Evolutionary conservation across 345 rosid species (phyloP).

Genomic region (Excoecaria agallocha): DNA sequence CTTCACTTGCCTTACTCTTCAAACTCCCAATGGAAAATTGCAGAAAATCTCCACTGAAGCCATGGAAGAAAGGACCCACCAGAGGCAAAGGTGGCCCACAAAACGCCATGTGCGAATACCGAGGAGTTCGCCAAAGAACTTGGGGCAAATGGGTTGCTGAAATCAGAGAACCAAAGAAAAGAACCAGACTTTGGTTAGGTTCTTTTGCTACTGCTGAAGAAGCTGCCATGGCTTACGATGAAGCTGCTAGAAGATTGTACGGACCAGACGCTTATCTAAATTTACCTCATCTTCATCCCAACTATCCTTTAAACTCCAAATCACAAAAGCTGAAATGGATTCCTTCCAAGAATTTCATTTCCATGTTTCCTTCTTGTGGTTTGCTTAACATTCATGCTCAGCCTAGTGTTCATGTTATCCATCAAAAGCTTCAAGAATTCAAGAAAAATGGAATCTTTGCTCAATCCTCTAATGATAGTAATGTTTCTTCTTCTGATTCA

Average conservation of each 20-base stretch:
- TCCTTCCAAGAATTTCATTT: conserved; percentile 76
- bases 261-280: conserved; percentile 85
- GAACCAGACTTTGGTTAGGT: conserved; percentile 85
- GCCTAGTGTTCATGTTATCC: conserved; percentile 81
- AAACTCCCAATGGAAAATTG: conserved; percentile 17
- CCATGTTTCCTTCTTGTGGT: conserved; percentile 82
- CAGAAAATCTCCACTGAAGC: conserved; percentile 62
- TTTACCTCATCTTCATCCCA: conserved; percentile 76
- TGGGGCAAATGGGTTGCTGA: conserved; percentile 99
- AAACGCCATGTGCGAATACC: conserved; percentile 72
- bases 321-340: conserved; percentile 63
- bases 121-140: conserved; percentile 89
- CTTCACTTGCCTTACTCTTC: not conserved
- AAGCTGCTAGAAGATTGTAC: conserved; percentile 68
- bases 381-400: conserved; percentile 83
- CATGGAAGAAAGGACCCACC: conserved; percentile 91
- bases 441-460: conserved; percentile 45
- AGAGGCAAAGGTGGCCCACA: conserved; percentile 95
- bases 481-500: conserved; percentile 28
- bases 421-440: conserved; percentile 84
- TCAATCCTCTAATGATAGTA: conserved; percentile 28
- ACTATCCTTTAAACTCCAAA: conserved; percentile 6
- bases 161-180: conserved; percentile 88
- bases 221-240: conserved; percentile 96
- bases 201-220: conserved; percentile 90